Evolutionary conservation across 2,329 filamentous ascomycete genomes (phyloP).

Genomic region (Hypoxylon sp.): DNA sequence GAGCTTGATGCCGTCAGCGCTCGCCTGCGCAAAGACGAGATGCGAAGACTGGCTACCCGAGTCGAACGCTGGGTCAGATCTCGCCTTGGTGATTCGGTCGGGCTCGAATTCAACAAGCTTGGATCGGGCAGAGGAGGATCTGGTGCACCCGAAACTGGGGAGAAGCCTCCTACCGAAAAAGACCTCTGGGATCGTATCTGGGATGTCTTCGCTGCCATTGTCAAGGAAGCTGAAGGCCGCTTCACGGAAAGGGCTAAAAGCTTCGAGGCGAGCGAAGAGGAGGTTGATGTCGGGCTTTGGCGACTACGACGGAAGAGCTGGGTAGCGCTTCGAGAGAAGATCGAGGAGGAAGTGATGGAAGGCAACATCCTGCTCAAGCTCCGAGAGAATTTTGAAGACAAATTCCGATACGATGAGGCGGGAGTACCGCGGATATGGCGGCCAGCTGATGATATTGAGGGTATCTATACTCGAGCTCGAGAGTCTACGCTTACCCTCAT

Average conservation of each 20-base stretch:
- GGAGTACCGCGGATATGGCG: conserved; percentile 97
- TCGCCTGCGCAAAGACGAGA: conserved; percentile 90
- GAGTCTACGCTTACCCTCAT: conserved; percentile 93
- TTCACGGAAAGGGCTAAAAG: conserved; percentile 90
- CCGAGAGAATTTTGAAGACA: conserved; percentile 98
- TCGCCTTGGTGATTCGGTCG: conserved; percentile 84
- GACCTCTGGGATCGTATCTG: conserved; percentile 97
- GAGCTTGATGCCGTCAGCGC: conserved; percentile 89
- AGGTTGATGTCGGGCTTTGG: conserved; percentile 93
- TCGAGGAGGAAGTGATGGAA: conserved; percentile 98
- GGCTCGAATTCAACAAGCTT: conserved; percentile 94
- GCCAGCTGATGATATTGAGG: conserved; percentile 96
- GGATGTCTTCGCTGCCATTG: conserved; percentile 82
- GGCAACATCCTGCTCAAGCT: conserved; percentile 95
- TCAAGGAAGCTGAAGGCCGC: conserved; percentile 82
- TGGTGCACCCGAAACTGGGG: conserved; percentile 79
- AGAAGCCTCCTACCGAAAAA: conserved; percentile 77
- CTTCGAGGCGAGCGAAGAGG: conserved; percentile 90
- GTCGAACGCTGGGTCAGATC: conserved; percentile 95
- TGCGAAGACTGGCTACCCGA: conserved; percentile 88
- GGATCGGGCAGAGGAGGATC: conserved; percentile 85
- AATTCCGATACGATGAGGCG: conserved; percentile 95
- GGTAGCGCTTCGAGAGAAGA: conserved; percentile 86
- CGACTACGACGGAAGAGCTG: conserved; percentile 92
- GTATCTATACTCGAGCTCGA: conserved; percentile 87